Evolutionary conservation across 192 early-diverging fungal species (phyloP).

Genomic region (Funneliformis geosporum): DNA sequence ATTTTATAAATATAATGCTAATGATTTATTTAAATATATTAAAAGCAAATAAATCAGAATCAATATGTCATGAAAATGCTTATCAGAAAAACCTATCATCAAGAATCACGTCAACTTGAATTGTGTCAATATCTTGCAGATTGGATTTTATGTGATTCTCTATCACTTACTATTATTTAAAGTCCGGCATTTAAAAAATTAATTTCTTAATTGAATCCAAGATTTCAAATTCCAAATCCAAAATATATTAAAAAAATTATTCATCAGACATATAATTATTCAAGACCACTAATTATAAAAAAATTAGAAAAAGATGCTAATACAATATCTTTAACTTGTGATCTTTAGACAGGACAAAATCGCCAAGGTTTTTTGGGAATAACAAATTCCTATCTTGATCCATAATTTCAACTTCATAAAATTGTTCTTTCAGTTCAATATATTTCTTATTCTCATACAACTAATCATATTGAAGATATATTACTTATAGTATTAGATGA

Average conservation of each 20-base stretch:
- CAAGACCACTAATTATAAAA: too few relatives aligned
- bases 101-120: neutral
- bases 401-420: neutral
- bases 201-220: too few relatives aligned
- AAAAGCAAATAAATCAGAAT: too few relatives aligned
- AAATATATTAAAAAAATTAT: too few relatives aligned
- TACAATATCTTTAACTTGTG: neutral
- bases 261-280: too few relatives aligned
- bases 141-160: neutral
- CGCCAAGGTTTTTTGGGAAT: neutral
- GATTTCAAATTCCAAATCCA: too few relatives aligned
- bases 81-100: too few relatives aligned
- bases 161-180: neutral
- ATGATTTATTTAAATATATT: too few relatives aligned
- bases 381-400: neutral
- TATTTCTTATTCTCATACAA: neutral
- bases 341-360: neutral
- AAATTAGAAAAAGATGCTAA: too few relatives aligned
- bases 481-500: neutral
- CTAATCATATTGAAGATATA: neutral
- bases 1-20: neutral
- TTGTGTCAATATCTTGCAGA: neutral
- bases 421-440: neutral
- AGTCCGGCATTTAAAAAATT: too few relatives aligned
- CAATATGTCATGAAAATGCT: too few relatives aligned